Base-by-base conservation (phyloP, 1,139 yeast species). In the Nadsonia starkeyi-henricii region DNA sequence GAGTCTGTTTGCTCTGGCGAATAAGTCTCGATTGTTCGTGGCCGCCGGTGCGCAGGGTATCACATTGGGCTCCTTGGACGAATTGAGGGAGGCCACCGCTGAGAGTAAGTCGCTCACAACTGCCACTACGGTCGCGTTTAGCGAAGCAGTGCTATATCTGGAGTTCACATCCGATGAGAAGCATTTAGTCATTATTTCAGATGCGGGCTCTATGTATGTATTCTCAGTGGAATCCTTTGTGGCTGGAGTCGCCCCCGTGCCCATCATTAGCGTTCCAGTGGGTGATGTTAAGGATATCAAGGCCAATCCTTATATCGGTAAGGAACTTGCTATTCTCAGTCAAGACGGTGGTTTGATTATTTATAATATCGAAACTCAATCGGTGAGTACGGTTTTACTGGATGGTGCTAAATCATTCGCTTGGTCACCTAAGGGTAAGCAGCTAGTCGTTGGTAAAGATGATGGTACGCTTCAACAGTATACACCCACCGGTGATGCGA, bases 401-500 rank as follows among this genome's bases (percentile, higher is more conserved):
- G 36, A 52, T 1, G 56, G 57, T 15, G 58, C 62, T 13, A 43
- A 58, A 0, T 57, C 62, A 13, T 54, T 62, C 41, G 54, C 62
- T 20, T 67, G 68, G 66, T 62, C 69, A 2, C 63, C 66, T 18
- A 55, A 54, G 46, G 70, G 68, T 12, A 62, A 63, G 45, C 63
- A 64, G 47, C 51, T 66, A 12, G 55, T 60, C 8, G 53, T 59
- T 13, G 62, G 67, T 0, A 47, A 49, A 13, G 49, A 43, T 0
- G 60, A 58, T 43, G 62, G 65, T 2, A 36, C 55, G 1, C 50
- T 65, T 30, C 53, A 45, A n/a, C 63, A 60, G 46, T 53, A 57
- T 18, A 48, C 55, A 0, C 46, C 53, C 3, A 55, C 53, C n/a
- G 68, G 67, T 1, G 50, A 56, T 2, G 59, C 55, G 17, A 52